A percentile compares a stretch with the other conserved stretches of the same genome.
Evolutionary conservation across 495 filamentous ascomycete genomes (phyloP).

Genomic region (Neurospora sp.): DNA sequence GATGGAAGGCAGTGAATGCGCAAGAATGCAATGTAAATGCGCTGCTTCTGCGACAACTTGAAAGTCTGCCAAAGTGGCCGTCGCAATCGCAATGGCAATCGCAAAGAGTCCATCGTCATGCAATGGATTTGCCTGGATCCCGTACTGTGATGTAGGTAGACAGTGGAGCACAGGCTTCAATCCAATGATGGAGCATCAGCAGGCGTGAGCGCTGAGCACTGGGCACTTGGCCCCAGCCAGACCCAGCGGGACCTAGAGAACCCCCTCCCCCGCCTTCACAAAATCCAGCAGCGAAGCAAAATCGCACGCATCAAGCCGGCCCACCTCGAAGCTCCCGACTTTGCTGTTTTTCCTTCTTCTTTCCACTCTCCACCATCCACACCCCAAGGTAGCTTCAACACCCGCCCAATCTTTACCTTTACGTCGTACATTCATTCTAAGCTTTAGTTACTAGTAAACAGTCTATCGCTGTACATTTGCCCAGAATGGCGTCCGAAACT

Average conservation of each 20-base stretch:
- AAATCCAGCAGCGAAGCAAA: constrained; percentile 26
- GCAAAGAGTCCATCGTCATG: background rate
- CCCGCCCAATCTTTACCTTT: background rate
- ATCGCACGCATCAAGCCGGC: constrained; percentile 6
- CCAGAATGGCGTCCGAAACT: constrained; percentile 25
- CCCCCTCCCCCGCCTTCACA: constrained; percentile 32
- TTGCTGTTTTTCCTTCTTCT: constrained; percentile 7
- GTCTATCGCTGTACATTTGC: constrained; percentile 3
- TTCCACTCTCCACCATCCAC: constrained; percentile 1
- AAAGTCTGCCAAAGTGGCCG: background rate
- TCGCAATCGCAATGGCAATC: background rate
- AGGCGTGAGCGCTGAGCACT: background rate
- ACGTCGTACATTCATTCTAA: background rate
- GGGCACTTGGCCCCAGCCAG: background rate
- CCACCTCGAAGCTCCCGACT: constrained; percentile 5
- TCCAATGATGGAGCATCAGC: background rate
- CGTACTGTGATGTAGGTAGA: background rate
- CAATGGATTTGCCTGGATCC: background rate
- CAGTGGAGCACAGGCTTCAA: background rate
- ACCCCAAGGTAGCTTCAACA: background rate
- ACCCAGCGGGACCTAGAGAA: constrained; percentile 11
- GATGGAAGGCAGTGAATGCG: background rate
- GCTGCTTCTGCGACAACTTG: background rate
- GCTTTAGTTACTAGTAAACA: background rate
- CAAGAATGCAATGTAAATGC: background rate